Percentiles rank a stretch among this genome's conserved stretches.
phyloP scores from a whole-genome alignment of 352 stramenopile species.

The Elongisporangium undulatum region DNA sequence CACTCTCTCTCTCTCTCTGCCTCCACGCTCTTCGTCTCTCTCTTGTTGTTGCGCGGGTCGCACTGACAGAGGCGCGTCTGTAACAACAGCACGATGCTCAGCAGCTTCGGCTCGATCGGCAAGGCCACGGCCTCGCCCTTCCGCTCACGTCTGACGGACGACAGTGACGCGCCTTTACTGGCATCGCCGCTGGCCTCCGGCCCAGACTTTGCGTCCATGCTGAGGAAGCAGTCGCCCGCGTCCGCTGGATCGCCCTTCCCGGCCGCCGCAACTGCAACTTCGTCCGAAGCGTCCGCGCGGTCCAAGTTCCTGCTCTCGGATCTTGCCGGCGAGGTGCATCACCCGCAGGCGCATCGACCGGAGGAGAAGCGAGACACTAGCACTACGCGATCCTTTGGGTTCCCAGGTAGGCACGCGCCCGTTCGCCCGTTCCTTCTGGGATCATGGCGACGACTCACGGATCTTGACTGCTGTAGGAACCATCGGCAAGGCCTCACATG shows the following conservation, averaged over 20 bases:
- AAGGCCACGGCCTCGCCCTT: neutral
- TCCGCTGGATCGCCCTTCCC: conserved; percentile 14
- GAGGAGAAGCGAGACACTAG: conserved; percentile 2
- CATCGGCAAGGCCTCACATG: neutral
- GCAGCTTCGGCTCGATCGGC: neutral
- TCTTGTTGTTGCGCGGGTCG: too few relatives aligned
- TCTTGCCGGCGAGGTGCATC: conserved; percentile 52
- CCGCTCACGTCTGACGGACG: neutral
- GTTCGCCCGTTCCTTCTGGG: too few relatives aligned
- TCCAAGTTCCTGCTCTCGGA: conserved; percentile 48
- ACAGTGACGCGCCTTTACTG: neutral
- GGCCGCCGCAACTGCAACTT: conserved; percentile 4
- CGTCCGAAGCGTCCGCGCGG: conserved; percentile 8
- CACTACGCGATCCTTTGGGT: conserved; percentile 23
- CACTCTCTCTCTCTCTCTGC: conserved; percentile 1
- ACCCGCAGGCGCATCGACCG: conserved; percentile 12
- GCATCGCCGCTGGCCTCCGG: neutral
- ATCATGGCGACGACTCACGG: neutral
- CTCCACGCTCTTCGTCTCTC: neutral
- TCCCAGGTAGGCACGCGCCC: conserved; percentile 23
- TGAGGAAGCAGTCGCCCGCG: neutral
- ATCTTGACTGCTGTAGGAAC: neutral
- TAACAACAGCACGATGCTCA: neutral
- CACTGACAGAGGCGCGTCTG: neutral
- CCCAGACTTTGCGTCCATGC: neutral